phyloP scores from a whole-genome alignment of 352 stramenopile genomes.

The Globisporangium cystogenes region DNA sequence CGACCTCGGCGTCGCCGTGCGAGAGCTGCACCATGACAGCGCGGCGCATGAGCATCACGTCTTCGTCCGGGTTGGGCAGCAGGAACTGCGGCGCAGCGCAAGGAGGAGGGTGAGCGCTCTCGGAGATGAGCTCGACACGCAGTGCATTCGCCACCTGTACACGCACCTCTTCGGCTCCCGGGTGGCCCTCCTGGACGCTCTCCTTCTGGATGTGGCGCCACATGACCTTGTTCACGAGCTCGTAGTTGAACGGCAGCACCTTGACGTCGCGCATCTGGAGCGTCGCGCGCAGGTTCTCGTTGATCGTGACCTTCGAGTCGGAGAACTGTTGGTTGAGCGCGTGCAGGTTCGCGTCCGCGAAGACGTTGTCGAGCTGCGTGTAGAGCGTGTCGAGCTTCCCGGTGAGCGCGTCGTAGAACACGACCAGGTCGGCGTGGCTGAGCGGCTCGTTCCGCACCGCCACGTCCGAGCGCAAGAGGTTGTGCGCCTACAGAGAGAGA shows the following conservation, averaged over 20 bases:
- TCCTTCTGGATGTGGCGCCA: conserved; percentile 1
- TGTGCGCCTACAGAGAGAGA: not conserved
- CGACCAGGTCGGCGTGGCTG: conserved; percentile 1
- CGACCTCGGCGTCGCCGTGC: not conserved
- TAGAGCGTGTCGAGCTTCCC: conserved; percentile 4
- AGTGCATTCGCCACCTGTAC: too few relatives aligned
- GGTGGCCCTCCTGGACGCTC: not conserved
- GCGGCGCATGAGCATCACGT: conserved; percentile 1
- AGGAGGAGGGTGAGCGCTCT: too few relatives aligned
- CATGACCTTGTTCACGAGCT: not conserved
- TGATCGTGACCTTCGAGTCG: conserved; percentile 1
- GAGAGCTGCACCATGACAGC: not conserved
- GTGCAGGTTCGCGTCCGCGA: conserved; percentile 1
- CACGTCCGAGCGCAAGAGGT: not conserved
- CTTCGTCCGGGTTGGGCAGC: not conserved
- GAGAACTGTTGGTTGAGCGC: conserved; percentile 1
- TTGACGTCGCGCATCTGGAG: conserved; percentile 5
- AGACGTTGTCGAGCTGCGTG: conserved; percentile 2
- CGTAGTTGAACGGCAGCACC: conserved; percentile 8
- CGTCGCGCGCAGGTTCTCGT: not conserved
- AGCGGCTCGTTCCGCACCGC: not conserved
- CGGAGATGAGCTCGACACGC: too few relatives aligned
- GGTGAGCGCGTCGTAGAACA: conserved; percentile 8
- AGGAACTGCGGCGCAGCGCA: conserved; percentile 5
- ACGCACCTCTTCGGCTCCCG: not conserved